These are phyloP conservation scores for Conticribra weissflogii DNA, from an alignment of 108 stramenopile species.

Conservation along the genomic window DNA sequence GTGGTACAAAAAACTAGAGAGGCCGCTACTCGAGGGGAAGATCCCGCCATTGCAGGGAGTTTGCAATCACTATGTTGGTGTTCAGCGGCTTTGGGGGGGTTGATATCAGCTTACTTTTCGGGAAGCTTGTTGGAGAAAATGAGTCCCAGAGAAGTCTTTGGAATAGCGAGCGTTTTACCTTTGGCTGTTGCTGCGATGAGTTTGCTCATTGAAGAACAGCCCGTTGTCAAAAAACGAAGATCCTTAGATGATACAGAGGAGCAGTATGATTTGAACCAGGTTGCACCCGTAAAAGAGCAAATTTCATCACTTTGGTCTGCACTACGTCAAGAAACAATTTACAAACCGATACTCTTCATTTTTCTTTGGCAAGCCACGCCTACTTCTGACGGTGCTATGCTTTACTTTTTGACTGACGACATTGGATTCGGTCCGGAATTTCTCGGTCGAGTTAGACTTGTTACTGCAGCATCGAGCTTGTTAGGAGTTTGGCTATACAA, in stretches of 20 bases:
- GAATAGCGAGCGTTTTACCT: constrained; percentile 85
- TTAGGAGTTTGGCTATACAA: constrained; percentile 90
- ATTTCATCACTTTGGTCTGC: constrained; percentile 77
- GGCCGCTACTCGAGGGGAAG: constrained; percentile 48
- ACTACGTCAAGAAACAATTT: constrained; percentile 79
- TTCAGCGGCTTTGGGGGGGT: constrained; percentile 84
- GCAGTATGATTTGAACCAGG: constrained; percentile 6
- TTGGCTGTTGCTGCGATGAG: constrained; percentile 83
- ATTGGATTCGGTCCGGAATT: constrained; percentile 93
- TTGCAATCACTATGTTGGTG: constrained; percentile 94
- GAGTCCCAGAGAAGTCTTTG: constrained; percentile 87
- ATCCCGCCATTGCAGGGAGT: constrained; percentile 74
- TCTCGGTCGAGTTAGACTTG: constrained; percentile 85
- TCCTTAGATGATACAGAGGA: neutral
- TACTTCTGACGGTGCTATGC: constrained; percentile 89
- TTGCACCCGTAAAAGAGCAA: constrained; percentile 61
- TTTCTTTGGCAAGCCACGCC: constrained; percentile 97
- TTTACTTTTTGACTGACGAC: constrained; percentile 94
- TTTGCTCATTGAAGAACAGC: constrained; percentile 76
- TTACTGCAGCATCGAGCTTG: constrained; percentile 83
- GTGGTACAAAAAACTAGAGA: constrained; percentile 90
- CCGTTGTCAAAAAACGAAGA: constrained; percentile 26
- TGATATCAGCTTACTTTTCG: constrained; percentile 88
- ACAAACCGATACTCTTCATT: constrained; percentile 90
- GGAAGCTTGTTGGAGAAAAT: constrained; percentile 87